These are phyloP conservation scores for Cryomyces antarcticus DNA, from an alignment of 495 filamentous ascomycete species.

Conservation along the genomic window DNA sequence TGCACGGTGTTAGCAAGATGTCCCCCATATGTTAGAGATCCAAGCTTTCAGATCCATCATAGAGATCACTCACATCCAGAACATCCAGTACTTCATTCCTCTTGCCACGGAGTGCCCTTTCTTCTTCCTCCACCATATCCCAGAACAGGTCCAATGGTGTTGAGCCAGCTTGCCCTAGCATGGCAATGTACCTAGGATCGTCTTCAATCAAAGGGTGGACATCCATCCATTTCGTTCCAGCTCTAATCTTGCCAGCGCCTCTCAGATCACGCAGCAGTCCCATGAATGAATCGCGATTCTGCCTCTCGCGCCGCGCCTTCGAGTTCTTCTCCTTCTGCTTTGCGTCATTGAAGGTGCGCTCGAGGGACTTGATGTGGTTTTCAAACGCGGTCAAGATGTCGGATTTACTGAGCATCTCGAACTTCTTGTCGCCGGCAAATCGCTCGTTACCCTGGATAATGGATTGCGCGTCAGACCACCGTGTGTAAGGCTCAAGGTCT, in stretches of 20 bases:
- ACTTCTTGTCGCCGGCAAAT: constrained; percentile 73
- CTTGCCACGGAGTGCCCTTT: constrained; percentile 56
- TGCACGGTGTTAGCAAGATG: not conserved
- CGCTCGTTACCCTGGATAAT: constrained; percentile 59
- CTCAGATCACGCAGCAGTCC: constrained; percentile 54
- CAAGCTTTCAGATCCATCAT: not conserved
- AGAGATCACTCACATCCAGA: constrained; percentile 45
- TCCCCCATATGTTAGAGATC: constrained; percentile 4
- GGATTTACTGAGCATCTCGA: constrained; percentile 66
- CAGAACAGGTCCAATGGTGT: constrained; percentile 89
- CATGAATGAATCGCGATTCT: constrained; percentile 62
- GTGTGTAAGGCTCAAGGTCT: constrained; percentile 78
- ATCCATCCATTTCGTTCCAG: constrained; percentile 75
- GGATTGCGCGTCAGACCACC: constrained; percentile 79
- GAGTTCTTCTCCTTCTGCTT: constrained; percentile 68
- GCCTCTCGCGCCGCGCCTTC: constrained; percentile 62
- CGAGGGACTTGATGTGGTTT: constrained; percentile 79
- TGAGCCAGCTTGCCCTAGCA: constrained; percentile 75
- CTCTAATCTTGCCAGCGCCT: constrained; percentile 65
- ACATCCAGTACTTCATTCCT: constrained; percentile 79
- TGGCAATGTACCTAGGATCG: constrained; percentile 65
- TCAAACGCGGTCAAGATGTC: constrained; percentile 88
- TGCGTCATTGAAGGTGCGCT: constrained; percentile 74
- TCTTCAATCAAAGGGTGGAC: constrained; percentile 57
- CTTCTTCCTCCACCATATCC: constrained; percentile 91